Evolutionary conservation across 1,284 basidiomycete genomes (phyloP), one percentile per base, ranked within the genome.

Genomic region (Schizopora paradoxa): DNA sequence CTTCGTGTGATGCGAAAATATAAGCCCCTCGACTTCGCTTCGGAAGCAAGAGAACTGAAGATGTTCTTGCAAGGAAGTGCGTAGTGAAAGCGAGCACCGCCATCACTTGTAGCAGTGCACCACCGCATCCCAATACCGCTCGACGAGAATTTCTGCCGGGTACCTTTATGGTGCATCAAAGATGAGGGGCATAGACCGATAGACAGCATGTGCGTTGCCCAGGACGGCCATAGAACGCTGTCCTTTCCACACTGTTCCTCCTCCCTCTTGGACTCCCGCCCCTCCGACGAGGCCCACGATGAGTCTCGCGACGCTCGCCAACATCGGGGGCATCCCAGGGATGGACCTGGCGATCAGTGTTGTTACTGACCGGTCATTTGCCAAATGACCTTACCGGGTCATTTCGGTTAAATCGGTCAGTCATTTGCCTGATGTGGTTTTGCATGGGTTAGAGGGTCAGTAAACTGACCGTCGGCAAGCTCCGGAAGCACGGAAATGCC

Each of bases 241-340:
- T n/a, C n/a, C n/a, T n/a, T n/a, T 23, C 26, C 32, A 16, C 23
- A 18, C 23, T 29, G 23, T 16, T 25, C 18, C 26, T 6, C 37
- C n/a, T 32, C 26, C 11, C 35, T 37, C 49, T 85, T 86, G 82
- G 83, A 83, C 59, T 74, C 77, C 41, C 67, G 69, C 51, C 84
- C 84, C 59, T 86, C 85, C 16, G 79, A 69, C 58, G 68, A 74
- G 29, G 53, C n/a, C n/a, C 25, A 14, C 44, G 29, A 56, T 57
- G 55, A 51, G 48, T 34, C 42, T 50, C 38, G 43, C 41, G 21
- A 49, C 49, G 26, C 41, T 57, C 22, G 18, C 49, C 49, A 19
- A 45, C 48, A 39, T 52, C 13, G 43, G 41, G 11, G 59, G 57
- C 35, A 54, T 63, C n/a, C 64, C 64, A 23, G 59, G 58, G 28